Evolutionary conservation across 768 basidiomycete species (phyloP).

Genomic region (Boletus reticulatus): DNA sequence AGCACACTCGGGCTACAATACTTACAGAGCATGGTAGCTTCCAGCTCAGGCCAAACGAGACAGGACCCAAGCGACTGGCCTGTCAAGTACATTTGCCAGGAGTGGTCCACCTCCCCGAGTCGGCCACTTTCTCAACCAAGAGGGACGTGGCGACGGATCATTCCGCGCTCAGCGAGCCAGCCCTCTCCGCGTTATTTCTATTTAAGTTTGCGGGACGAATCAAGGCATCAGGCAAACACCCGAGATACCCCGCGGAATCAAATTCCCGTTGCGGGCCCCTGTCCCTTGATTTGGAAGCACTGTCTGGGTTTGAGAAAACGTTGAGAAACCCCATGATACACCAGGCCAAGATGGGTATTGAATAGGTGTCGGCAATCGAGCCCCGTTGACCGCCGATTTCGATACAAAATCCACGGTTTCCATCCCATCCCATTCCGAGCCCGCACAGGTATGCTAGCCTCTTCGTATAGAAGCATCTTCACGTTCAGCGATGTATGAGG

Average conservation of each 20-base stretch:
- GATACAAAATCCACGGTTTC: neutral
- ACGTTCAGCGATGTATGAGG: neutral
- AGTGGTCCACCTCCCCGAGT: too few species aligned
- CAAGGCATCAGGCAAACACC: neutral
- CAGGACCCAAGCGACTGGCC: too few species aligned
- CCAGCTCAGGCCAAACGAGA: too few species aligned
- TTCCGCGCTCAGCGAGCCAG: neutral
- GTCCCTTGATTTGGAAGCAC: neutral
- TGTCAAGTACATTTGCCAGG: neutral
- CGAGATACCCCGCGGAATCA: slow-evolving; percentile 3
- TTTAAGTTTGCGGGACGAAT: slow-evolving; percentile 2
- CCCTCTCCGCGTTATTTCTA: neutral
- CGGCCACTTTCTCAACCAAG: neutral
- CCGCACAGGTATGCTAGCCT: neutral
- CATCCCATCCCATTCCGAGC: neutral
- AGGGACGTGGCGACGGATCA: neutral
- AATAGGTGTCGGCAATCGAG: neutral
- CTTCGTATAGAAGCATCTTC: neutral
- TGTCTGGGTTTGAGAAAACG: neutral
- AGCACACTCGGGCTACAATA: too few species aligned
- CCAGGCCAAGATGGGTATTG: neutral
- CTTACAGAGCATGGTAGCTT: too few species aligned
- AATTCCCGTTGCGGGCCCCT: neutral
- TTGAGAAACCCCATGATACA: neutral
- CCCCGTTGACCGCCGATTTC: slow-evolving; percentile 1